These are phyloP conservation scores for Sonneratia alba DNA, from an alignment of 345 rosid genomes.

Conservation along the genomic window DNA sequence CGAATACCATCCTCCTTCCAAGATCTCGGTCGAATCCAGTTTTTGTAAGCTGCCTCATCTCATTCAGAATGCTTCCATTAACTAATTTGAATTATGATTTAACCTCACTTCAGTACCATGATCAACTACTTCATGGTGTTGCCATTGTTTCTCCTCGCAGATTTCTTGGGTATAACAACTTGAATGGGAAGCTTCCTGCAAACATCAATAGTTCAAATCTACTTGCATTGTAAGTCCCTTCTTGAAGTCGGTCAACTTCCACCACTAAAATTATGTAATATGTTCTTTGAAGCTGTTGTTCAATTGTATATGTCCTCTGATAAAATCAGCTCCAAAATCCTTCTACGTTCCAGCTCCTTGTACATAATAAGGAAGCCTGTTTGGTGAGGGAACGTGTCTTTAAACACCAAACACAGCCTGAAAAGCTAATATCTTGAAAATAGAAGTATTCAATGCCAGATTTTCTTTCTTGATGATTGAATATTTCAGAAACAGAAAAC, in stretches of 20 bases:
- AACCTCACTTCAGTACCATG: not conserved
- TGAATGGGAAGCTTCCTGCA: conserved; percentile 37
- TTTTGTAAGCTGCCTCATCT: conserved; percentile 23
- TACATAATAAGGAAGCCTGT: too few relatives aligned
- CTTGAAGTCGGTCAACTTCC: not conserved
- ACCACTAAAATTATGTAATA: too few relatives aligned
- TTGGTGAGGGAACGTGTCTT: too few relatives aligned
- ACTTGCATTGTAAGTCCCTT: conserved; percentile 29
- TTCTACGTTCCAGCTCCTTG: not conserved
- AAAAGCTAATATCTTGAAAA: not conserved
- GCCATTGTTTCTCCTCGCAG: conserved; percentile 14
- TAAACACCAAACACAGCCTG: not conserved
- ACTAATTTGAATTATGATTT: not conserved
- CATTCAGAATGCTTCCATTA: not conserved
- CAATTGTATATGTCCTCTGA: too few relatives aligned
- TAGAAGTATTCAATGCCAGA: not conserved
- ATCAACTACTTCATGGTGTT: not conserved
- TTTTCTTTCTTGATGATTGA: not conserved
- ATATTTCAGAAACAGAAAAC: too few relatives aligned
- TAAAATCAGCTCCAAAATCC: not conserved
- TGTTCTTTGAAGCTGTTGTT: too few relatives aligned
- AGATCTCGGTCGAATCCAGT: conserved; percentile 19
- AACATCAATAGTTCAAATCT: conserved; percentile 27
- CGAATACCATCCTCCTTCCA: conserved; percentile 34
- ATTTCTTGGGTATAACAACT: conserved; percentile 43